These are phyloP conservation scores for Pleurotus sapidus DNA, from an alignment of 768 basidiomycete genomes.

Conservation along the genomic window DNA sequence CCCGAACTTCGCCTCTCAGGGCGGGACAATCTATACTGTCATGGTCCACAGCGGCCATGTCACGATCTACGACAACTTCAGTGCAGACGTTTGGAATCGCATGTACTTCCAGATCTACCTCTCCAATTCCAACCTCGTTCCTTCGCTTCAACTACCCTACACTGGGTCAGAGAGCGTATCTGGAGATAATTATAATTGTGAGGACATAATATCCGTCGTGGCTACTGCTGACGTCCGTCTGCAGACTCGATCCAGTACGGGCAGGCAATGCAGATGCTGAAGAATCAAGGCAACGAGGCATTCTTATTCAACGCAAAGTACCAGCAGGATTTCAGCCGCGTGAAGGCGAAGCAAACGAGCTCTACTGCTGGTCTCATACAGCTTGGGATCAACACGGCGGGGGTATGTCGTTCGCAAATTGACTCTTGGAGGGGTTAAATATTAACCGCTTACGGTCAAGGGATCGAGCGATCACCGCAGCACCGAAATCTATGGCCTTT, in stretches of 20 bases:
- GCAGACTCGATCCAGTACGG: constrained; percentile 1
- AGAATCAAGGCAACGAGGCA: constrained; percentile 3
- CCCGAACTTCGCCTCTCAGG: not conserved
- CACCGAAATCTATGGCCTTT: constrained; percentile 1
- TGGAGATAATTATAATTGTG: constrained; percentile 4
- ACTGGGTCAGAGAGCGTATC: not conserved
- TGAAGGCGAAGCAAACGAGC: not conserved
- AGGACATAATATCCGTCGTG: not conserved
- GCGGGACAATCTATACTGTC: not conserved
- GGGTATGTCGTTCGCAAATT: not conserved
- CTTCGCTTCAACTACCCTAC: not conserved
- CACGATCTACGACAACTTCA: constrained; percentile 1
- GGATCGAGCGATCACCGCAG: not conserved
- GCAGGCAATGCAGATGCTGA: not conserved
- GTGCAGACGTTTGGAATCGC: not conserved
- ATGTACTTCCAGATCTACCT: not conserved
- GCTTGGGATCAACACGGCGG: not conserved
- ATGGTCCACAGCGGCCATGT: not conserved
- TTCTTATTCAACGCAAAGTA: not conserved
- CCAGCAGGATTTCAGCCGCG: not conserved
- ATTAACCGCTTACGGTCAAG: not conserved
- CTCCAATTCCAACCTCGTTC: not conserved
- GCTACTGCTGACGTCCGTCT: not conserved
- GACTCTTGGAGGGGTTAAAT: not conserved
- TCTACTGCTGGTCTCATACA: not conserved